These are phyloP conservation scores for Termitomyces bulborhizus DNA, from an alignment of 768 basidiomycete species.

Conservation along the genomic window DNA sequence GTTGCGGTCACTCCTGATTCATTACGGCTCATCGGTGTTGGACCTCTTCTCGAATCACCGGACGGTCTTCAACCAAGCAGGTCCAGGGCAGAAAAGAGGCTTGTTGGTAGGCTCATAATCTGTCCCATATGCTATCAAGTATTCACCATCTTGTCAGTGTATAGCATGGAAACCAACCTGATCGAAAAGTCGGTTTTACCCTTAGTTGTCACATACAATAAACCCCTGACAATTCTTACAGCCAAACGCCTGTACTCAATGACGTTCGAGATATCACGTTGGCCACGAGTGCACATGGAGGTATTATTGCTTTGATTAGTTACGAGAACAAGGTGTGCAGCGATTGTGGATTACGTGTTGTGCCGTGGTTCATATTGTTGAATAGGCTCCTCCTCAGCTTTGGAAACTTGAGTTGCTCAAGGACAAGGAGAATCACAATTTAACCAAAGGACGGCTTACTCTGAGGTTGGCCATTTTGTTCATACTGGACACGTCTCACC, in stretches of 20 bases:
- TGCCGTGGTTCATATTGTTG: not conserved
- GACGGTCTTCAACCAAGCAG: conserved; percentile 62
- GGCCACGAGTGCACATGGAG: conserved; percentile 39
- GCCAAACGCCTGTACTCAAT: conserved; percentile 68
- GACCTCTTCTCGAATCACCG: conserved; percentile 57
- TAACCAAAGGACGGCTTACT: conserved; percentile 29
- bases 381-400: conserved; percentile 67
- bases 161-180: conserved; percentile 57
- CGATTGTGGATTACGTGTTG: not conserved
- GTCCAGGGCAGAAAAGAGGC: conserved; percentile 65
- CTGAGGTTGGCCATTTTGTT: conserved; percentile 25
- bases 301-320: conserved; percentile 59
- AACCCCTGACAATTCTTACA: conserved; percentile 19
- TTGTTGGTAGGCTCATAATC: conserved; percentile 45
- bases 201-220: not conserved
- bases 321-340: conserved; percentile 63
- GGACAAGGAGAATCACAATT: conserved; percentile 34
- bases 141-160: conserved; percentile 34
- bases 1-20: conserved; percentile 66
- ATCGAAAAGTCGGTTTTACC: conserved; percentile 53
- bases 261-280: conserved; percentile 69
- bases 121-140: not conserved
- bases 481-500: conserved; percentile 1
- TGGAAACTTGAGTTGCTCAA: conserved; percentile 50
- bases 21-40: conserved; percentile 60